Conservation (phyloP, 495 filamentous ascomycete genomes). For the Lophiotrema nucula region DNA sequence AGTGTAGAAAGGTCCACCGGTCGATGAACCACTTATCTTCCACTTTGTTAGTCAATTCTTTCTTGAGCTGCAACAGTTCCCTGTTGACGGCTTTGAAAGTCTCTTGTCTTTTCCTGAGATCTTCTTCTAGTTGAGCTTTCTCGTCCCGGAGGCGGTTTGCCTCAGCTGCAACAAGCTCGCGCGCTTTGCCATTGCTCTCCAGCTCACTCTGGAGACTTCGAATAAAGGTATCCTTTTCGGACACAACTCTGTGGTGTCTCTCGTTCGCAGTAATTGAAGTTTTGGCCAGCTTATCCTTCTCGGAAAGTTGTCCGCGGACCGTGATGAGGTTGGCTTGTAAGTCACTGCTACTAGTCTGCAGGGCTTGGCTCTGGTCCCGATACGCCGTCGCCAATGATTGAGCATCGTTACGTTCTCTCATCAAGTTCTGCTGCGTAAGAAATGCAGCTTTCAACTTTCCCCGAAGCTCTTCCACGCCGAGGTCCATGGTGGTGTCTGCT, state of each 20-base stretch:
- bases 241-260: background rate
- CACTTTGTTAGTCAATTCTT: background rate
- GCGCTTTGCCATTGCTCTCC: background rate
- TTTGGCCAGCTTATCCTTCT: too few relatives aligned
- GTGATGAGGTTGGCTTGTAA: too few relatives aligned
- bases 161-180: background rate
- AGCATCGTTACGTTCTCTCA: too few relatives aligned
- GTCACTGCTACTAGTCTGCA: too few relatives aligned
- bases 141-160: background rate
- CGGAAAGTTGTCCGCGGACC: too few relatives aligned
- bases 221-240: background rate
- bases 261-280: background rate
- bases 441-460: too few relatives aligned
- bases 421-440: too few relatives aligned
- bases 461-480: too few relatives aligned
- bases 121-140: background rate
- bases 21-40: background rate
- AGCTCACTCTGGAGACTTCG: too few relatives aligned
- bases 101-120: background rate
- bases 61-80: background rate
- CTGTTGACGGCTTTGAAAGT: background rate
- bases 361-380: too few relatives aligned
- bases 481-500: too few relatives aligned
- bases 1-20: background rate
- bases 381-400: too few relatives aligned